Evolutionary conservation across 495 filamentous ascomycete species (phyloP).

Genomic region (Bacidia rubella): DNA sequence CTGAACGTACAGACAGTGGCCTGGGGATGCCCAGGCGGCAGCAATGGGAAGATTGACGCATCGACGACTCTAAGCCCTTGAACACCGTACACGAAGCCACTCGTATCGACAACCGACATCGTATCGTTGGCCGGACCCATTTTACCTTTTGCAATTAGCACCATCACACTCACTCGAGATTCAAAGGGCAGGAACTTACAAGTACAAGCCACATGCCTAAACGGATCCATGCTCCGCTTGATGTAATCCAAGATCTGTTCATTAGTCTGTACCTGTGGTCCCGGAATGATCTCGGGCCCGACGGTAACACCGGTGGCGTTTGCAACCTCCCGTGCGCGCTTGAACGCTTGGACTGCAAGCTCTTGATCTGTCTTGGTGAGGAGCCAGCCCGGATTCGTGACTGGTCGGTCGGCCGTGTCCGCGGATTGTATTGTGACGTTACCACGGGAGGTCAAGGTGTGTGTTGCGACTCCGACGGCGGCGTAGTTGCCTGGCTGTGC

Average conservation of each 20-base stretch:
- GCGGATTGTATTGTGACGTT: slow-evolving; percentile 19
- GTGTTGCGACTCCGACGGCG: slow-evolving; percentile 28
- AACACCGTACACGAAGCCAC: slow-evolving; percentile 38
- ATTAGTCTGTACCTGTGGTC: slow-evolving; percentile 27
- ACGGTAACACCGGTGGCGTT: slow-evolving; percentile 22
- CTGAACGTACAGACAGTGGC: slow-evolving; percentile 30
- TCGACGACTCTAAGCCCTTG: slow-evolving; percentile 46
- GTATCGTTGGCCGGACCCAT: slow-evolving; percentile 38
- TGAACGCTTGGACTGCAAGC: slow-evolving; percentile 39
- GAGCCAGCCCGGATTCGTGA: slow-evolving; percentile 34
- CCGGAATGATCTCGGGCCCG: slow-evolving; percentile 38
- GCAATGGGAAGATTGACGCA: slow-evolving; percentile 42
- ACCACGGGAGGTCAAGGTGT: slow-evolving; percentile 39
- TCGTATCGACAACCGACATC: slow-evolving; percentile 43
- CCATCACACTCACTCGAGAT: background rate
- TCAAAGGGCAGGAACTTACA: slow-evolving; percentile 4
- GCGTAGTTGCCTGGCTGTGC: slow-evolving; percentile 25
- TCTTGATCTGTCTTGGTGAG: slow-evolving; percentile 21
- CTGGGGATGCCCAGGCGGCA: slow-evolving; percentile 44
- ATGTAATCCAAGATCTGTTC: slow-evolving; percentile 38
- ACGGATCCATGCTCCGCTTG: slow-evolving; percentile 24
- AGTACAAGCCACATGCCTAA: slow-evolving; percentile 43
- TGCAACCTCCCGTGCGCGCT: slow-evolving; percentile 41
- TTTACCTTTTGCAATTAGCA: background rate
- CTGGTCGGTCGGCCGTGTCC: slow-evolving; percentile 1